Conservation (phyloP, 106 monocot genomes). For the Dendrobium catenatum region DNA sequence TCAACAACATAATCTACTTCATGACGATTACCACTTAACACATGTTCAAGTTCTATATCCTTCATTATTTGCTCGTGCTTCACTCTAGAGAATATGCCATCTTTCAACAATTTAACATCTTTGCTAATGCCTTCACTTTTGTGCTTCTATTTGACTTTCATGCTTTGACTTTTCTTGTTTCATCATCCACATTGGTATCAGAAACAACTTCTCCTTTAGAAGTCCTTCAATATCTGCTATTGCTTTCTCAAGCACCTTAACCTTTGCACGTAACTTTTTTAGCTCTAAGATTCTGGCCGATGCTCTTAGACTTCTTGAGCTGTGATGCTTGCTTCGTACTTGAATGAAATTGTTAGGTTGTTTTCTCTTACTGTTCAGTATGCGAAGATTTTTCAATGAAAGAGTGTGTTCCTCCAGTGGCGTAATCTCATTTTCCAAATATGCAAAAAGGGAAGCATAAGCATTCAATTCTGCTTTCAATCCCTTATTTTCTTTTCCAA, state of each 20-base stretch:
- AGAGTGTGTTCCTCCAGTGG: constrained; percentile 39
- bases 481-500: constrained; percentile 38
- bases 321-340: background rate
- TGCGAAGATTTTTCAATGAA: constrained; percentile 22
- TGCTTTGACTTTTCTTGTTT: constrained; percentile 28
- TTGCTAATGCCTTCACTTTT: background rate
- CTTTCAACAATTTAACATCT: background rate
- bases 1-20: background rate
- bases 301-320: background rate
- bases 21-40: constrained; percentile 10
- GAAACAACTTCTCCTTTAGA: constrained; percentile 6
- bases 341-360: constrained; percentile 11
- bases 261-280: constrained; percentile 38
- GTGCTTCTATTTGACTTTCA: constrained; percentile 9
- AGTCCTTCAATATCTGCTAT: constrained; percentile 18
- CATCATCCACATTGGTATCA: constrained; percentile 12
- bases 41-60: constrained; percentile 71
- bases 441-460: constrained; percentile 26
- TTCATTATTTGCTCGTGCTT: constrained; percentile 47
- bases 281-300: constrained; percentile 27
- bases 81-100: constrained; percentile 13
- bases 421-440: constrained; percentile 24
- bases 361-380: constrained; percentile 7
- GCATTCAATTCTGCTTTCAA: constrained; percentile 50
- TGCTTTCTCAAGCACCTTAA: constrained; percentile 52